Conservation (phyloP, 2,329 filamentous ascomycete species). For the Aschersonia sp. region DNA sequence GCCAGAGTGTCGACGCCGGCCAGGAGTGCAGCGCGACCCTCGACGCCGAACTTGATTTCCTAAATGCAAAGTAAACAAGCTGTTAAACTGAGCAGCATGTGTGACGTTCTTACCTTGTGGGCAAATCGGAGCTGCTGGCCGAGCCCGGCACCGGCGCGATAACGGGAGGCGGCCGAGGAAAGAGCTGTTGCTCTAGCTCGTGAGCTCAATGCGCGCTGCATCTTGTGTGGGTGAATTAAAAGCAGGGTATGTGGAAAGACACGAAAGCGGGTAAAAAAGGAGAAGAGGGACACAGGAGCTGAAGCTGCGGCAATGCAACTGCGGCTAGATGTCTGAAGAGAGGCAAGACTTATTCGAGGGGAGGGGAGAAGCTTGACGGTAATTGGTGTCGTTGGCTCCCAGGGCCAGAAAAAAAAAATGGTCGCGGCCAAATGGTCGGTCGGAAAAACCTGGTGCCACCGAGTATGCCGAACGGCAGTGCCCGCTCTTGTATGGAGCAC, state of each 20-base stretch:
- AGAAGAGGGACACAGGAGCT: conserved; percentile 3
- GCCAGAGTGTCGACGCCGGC: conserved; percentile 94
- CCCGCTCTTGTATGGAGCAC: background rate
- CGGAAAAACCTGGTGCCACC: conserved; percentile 19
- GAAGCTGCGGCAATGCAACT: conserved; percentile 4
- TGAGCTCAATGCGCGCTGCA: conserved; percentile 92
- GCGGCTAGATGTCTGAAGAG: conserved; percentile 3
- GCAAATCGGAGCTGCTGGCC: conserved; percentile 90
- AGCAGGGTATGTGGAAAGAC: conserved; percentile 9
- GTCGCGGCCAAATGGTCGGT: conserved; percentile 20
- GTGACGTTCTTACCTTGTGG: conserved; percentile 59
- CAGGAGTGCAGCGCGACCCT: conserved; percentile 77
- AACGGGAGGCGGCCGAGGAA: conserved; percentile 50
- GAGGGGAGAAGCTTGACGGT: conserved; percentile 5
- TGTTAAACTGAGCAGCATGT: background rate
- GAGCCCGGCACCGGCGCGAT: conserved; percentile 49
- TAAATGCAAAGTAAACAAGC: conserved; percentile 22
- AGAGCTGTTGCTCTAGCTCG: conserved; percentile 68
- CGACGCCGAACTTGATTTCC: conserved; percentile 98
- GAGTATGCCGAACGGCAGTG: background rate
- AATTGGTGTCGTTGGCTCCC: no score
- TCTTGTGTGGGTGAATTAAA: conserved; percentile 33
- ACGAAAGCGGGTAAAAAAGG: conserved; percentile 12
- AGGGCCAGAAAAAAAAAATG: conserved; percentile 22
- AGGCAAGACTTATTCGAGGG: background rate